Evolutionary conservation across 2,329 filamentous ascomycete species (phyloP), one percentile per base, ranked within the genome.

Genomic region (Claviceps sp.): DNA sequence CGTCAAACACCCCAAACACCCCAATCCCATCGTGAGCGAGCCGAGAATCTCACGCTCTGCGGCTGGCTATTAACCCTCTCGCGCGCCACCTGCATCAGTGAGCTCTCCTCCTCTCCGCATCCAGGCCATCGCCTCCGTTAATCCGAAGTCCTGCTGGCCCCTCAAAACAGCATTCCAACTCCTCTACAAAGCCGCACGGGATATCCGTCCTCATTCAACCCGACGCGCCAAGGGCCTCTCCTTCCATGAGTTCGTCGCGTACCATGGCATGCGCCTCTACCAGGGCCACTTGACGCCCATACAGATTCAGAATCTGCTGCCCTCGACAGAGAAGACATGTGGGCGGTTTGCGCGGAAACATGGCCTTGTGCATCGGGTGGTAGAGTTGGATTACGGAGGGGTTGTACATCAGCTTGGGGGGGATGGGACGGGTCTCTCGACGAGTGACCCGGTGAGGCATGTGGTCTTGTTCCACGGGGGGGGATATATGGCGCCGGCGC

Each of bases 381-480:
- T 47, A 13, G 11, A 52, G 47, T 30, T 54, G 34, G 40, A 44
- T 14, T 19, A 52, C 41, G 52, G 50, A 4, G 44, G 49, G 4
- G 37, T 49, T n/a, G 45, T 22, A 10, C 52, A 51, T 34, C 40
- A 46, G 39, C 47, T 54, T 7, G 52, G 49, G 22, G 43, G 8
- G 13, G 16, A 19, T 34, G 30, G 3, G 10, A 34, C 30, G 30
- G 30, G 26, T 30, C 26, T 30, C 30, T 34, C 10, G 30, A 34
- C 30, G 30, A 4, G 10, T 13, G 26, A 48, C 5, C 44, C 52
- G 7, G 22, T 43, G 10, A 34, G 37, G 16, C 45, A 48, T 26
- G 26, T 51, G 3, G 49, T 51, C 49, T 26, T 48, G 26, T 51
- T 51, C 16, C 52, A 54, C 30, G 52, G 52, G 13, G 52, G 52